Evolutionary conservation across 192 early-diverging fungal genomes (phyloP).

Genomic region (Powellomyces hirtus): DNA sequence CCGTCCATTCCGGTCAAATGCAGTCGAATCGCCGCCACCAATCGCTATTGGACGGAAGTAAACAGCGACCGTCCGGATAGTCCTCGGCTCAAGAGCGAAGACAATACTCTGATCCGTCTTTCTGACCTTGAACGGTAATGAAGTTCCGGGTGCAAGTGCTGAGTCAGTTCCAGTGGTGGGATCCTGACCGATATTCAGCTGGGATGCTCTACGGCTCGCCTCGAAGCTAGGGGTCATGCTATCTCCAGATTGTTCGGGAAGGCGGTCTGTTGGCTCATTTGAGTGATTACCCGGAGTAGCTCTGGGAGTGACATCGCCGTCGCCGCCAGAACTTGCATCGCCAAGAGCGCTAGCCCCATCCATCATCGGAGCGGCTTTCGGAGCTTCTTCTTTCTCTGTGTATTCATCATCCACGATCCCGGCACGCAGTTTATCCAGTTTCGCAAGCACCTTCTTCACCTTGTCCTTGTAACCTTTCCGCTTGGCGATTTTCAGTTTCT

Average conservation of each 20-base stretch:
- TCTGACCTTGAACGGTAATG: slow-evolving; percentile 41
- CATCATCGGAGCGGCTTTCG: neutral
- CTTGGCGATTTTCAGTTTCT: slow-evolving; percentile 94
- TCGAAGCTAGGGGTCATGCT: neutral
- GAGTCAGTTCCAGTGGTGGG: neutral
- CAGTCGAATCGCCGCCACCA: too few species aligned
- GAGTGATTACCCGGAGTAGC: neutral
- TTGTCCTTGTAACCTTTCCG: slow-evolving; percentile 88
- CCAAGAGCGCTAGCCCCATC: neutral
- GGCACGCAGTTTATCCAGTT: slow-evolving; percentile 69
- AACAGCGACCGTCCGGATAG: slow-evolving; percentile 64
- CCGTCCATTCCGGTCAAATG: too few species aligned
- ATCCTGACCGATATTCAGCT: neutral
- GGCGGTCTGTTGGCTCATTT: too few species aligned
- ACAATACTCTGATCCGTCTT: slow-evolving; percentile 61
- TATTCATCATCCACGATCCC: slow-evolving; percentile 44
- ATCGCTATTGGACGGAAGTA: slow-evolving; percentile 53
- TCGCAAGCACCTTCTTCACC: slow-evolving; percentile 73
- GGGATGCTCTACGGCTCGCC: slow-evolving; percentile 7
- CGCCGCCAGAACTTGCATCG: neutral
- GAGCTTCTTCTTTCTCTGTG: neutral
- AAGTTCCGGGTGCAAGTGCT: neutral
- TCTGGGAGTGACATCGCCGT: neutral
- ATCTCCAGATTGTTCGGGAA: neutral
- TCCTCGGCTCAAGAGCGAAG: slow-evolving; percentile 65